These are phyloP conservation scores for Furcasterigmium sp. DNA, from an alignment of 2,329 filamentous ascomycete species.

Conservation along the genomic window DNA sequence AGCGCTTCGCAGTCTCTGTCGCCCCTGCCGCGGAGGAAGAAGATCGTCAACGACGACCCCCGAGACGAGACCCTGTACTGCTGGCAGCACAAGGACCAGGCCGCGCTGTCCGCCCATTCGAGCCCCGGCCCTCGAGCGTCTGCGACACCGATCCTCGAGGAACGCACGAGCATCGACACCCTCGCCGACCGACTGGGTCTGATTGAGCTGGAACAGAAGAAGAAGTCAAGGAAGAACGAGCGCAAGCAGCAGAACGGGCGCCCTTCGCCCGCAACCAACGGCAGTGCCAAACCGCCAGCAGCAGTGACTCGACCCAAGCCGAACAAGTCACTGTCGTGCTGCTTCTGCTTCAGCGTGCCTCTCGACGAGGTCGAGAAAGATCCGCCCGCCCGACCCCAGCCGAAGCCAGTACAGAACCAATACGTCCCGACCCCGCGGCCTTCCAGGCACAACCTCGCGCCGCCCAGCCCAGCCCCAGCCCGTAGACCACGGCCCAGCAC, in stretches of 20 bases:
- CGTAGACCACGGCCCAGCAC: constrained; percentile 9
- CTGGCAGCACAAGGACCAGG: constrained; percentile 94
- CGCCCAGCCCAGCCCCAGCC: constrained; percentile 1
- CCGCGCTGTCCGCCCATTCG: constrained; percentile 50
- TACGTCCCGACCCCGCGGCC: constrained; percentile 7
- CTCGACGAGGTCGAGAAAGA: constrained; percentile 34
- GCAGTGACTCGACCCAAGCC: constrained; percentile 15
- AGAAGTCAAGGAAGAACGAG: constrained; percentile 21
- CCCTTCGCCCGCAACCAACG: constrained; percentile 5
- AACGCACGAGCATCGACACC: constrained; percentile 79
- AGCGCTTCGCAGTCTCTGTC: constrained; percentile 8
- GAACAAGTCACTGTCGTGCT: constrained; percentile 31
- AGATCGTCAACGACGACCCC: constrained; percentile 40
- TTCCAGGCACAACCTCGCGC: constrained; percentile 11
- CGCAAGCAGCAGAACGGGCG: constrained; percentile 12
- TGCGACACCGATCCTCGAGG: constrained; percentile 51
- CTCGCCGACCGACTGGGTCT: constrained; percentile 75
- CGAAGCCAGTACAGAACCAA: constrained; percentile 36
- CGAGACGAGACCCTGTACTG: constrained; percentile 68
- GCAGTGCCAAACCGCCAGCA: constrained; percentile 7
- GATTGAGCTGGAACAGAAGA: constrained; percentile 52
- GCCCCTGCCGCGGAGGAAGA: constrained; percentile 21
- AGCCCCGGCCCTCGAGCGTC: constrained; percentile 36
- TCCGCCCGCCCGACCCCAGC: constrained; percentile 37
- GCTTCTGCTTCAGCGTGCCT: constrained; percentile 49